Percentiles rank a stretch among this genome's conserved stretches.
These are phyloP conservation scores for Medicago arabica DNA, from an alignment of 306 rosid species.

Conservation along the genomic window DNA sequence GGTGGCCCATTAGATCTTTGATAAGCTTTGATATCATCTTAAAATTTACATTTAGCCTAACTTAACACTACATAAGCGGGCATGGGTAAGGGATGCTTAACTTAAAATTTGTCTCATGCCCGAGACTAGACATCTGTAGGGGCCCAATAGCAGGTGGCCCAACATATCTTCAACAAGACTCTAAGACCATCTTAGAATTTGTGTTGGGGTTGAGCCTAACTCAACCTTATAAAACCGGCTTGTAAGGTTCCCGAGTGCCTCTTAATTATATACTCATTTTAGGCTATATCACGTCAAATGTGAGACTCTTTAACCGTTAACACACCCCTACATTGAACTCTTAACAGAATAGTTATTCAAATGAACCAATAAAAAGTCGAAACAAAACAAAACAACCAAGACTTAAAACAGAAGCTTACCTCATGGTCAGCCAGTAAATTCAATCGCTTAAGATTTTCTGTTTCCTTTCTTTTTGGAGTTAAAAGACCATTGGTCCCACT, in stretches of 20 bases:
- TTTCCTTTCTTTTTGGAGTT: conserved; percentile 47
- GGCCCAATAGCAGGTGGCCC: background rate
- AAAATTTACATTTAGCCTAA: background rate
- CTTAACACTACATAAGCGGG: background rate
- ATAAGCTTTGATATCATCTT: background rate
- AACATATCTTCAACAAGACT: background rate
- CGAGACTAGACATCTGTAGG: background rate
- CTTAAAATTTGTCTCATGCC: background rate
- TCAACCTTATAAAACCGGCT: background rate
- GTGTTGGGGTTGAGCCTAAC: background rate
- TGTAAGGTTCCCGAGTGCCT: background rate
- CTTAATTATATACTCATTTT: background rate
- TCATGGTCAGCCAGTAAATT: conserved; percentile 48
- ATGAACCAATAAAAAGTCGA: conserved; percentile 3
- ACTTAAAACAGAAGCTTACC: conserved; percentile 52
- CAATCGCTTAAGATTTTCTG: conserved; percentile 36
- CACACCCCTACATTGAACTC: background rate
- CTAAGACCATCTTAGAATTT: background rate
- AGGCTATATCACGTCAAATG: background rate
- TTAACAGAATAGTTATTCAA: background rate
- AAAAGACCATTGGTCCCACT: conserved; percentile 36
- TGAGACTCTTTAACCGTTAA: background rate
- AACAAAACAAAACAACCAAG: conserved; percentile 12
- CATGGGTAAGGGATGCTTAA: background rate
- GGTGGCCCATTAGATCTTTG: background rate